phyloP scores from a whole-genome alignment of 1,284 basidiomycete genomes.

The Earliella scabrosa region DNA sequence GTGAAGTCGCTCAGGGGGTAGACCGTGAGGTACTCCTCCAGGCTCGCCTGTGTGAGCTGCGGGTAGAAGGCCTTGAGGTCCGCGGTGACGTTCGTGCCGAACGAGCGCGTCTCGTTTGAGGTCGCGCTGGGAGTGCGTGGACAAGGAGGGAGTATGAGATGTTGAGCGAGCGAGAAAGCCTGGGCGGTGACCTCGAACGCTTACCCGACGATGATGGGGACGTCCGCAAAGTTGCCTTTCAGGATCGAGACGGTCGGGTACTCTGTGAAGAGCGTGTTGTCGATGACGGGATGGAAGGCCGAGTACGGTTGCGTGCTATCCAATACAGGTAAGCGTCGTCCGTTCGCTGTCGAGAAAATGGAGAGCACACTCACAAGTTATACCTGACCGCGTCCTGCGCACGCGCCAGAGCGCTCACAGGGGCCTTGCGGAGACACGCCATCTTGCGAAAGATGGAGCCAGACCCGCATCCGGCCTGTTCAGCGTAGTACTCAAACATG shows the following conservation, averaged over 20 bases:
- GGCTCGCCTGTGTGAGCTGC: constrained; percentile 42
- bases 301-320: constrained; percentile 46
- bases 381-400: constrained; percentile 53
- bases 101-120: constrained; percentile 57
- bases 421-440: constrained; percentile 51
- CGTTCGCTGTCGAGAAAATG: constrained; percentile 19
- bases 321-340: neutral
- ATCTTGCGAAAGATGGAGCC: constrained; percentile 42
- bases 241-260: constrained; percentile 50
- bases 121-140: constrained; percentile 44
- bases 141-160: neutral
- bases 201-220: constrained; percentile 64
- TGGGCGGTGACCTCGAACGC: too few species aligned
- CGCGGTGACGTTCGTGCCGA: constrained; percentile 39
- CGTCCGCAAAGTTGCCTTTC: constrained; percentile 46
- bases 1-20: constrained; percentile 46
- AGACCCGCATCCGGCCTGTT: constrained; percentile 49
- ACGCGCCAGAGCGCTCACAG: constrained; percentile 51
- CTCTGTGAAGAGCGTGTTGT: constrained; percentile 51
- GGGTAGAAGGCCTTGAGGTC: constrained; percentile 50
- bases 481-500: constrained; percentile 53
- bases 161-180: too few species aligned
- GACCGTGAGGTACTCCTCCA: constrained; percentile 41
- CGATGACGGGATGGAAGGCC: constrained; percentile 47
- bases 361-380: constrained; percentile 27